Conservation (phyloP, 306 rosid genomes). For the Calophaca sinica region DNA sequence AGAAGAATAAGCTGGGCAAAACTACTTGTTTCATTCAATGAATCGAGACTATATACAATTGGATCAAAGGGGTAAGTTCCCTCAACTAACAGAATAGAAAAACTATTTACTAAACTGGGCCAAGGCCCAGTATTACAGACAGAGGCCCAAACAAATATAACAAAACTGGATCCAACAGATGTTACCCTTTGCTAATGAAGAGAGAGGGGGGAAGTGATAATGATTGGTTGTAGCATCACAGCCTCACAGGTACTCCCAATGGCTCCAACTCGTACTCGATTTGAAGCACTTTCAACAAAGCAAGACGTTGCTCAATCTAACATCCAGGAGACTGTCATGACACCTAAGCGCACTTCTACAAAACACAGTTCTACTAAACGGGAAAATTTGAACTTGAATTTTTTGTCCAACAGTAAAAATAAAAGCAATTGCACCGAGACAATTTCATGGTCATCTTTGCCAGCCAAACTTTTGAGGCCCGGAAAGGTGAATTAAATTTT, state of each 20-base stretch:
- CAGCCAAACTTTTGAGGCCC: conserved; percentile 69
- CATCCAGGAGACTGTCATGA: conserved; percentile 50
- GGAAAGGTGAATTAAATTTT: conserved; percentile 68
- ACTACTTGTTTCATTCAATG: too few relatives aligned
- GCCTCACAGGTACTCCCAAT: conserved; percentile 62
- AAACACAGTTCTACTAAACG: conserved; percentile 59
- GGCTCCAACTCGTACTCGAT: conserved; percentile 50
- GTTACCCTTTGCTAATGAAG: neutral
- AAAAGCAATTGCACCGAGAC: conserved; percentile 55
- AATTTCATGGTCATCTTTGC: conserved; percentile 71
- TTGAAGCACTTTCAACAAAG: conserved; percentile 60
- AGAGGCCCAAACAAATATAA: too few relatives aligned
- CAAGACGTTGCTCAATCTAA: conserved; percentile 53
- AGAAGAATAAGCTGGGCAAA: too few relatives aligned
- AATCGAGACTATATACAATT: too few relatives aligned
- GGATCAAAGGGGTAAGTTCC: too few relatives aligned
- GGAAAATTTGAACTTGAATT: conserved; percentile 63
- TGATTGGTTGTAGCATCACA: conserved; percentile 46
- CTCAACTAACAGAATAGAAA: too few relatives aligned
- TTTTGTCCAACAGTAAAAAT: conserved; percentile 52
- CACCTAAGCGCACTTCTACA: conserved; percentile 52
- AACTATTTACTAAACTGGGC: too few relatives aligned
- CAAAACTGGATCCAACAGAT: too few relatives aligned
- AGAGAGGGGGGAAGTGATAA: conserved; percentile 26
- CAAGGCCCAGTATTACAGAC: too few relatives aligned